Base-by-base conservation (phyloP, 352 stramenopile species). In the Pythium aquatile region DNA sequence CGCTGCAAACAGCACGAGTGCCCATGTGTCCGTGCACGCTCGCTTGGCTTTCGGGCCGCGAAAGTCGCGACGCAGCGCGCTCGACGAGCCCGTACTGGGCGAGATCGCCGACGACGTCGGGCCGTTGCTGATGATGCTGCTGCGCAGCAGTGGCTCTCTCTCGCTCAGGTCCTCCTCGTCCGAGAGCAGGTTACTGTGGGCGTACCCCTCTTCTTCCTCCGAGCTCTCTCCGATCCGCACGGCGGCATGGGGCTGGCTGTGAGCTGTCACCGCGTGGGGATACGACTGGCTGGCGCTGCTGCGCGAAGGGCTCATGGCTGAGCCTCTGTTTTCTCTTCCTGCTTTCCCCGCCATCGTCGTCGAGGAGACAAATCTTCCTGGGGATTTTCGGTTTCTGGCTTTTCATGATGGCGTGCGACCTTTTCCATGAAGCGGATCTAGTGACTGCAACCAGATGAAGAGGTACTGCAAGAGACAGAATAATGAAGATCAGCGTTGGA, bases 1-100 rank as follows among this genome's bases (percentile, higher is more conserved):
- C 16, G 61, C 68, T 9, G 65, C 72, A 33, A 94, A 77, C n/a
- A 79, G 37, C 0, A 74, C 68, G 8, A 94, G 64, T 17, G 77
- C 80, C 28, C 87, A 70, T 0, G 85, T 47, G 61, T 94, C 85
- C 0, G 83, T 92, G 66, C 79, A 87, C 5, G 58, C 47, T 17
- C 80, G 81, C 42, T 81, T 77, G 52, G 69, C 69, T 13, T 79
- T 72, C 7, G 76, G 67, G 3, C 72, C 72, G 17, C 73, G 74
- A 57, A 85, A 84, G 60, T 65, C 77, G 29, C 71, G 76, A 7
- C 77, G 78, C 48, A 80, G 59, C 33, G 53, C 26, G n/a, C 76
- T 77, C 28, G 70, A 60, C 2, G 54, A 68, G 16, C 76, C 79
- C 11, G 74, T 87, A 51, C 76, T 90, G 1, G 76, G 77, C 14